Conservation (phyloP, 495 filamentous ascomycete genomes). For the Penicilliopsis zonata region DNA sequence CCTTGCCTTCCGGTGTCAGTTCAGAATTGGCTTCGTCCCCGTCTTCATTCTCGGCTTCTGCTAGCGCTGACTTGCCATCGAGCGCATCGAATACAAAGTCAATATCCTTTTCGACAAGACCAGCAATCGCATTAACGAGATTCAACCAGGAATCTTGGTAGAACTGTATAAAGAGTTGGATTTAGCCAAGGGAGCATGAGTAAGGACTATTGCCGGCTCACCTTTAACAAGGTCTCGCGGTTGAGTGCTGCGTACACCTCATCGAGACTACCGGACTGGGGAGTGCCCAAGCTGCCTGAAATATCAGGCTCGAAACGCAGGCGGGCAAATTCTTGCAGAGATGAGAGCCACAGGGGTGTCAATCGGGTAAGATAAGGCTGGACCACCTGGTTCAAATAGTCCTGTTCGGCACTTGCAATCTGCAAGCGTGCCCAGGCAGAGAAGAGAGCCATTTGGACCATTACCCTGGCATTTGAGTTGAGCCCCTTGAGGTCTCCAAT, state of each 20-base stretch:
- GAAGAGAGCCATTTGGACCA: conserved; percentile 95
- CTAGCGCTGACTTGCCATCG: conserved; percentile 54
- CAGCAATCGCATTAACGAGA: conserved; percentile 93
- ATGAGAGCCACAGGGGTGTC: conserved; percentile 88
- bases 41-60: conserved; percentile 19
- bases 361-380: conserved; percentile 81
- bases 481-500: conserved; percentile 91
- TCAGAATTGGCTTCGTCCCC: conserved; percentile 26
- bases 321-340: conserved; percentile 84
- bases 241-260: conserved; percentile 90
- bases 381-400: conserved; percentile 77
- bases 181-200: conserved; percentile 10
- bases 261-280: conserved; percentile 66
- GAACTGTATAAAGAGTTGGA: conserved; percentile 46
- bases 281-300: conserved; percentile 68
- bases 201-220: conserved; percentile 15
- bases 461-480: conserved; percentile 92
- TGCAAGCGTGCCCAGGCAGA: conserved; percentile 99
- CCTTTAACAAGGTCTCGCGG: conserved; percentile 76
- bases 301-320: conserved; percentile 95
- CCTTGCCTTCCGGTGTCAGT: conserved; percentile 39
- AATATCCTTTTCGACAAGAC: conserved; percentile 92
- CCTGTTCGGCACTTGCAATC: conserved; percentile 87
- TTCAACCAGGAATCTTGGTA: conserved; percentile 98
- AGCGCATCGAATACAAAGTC: conserved; percentile 95